phyloP scores from a whole-genome alignment of 306 rosid genomes.

The Cucumis cinereus region DNA sequence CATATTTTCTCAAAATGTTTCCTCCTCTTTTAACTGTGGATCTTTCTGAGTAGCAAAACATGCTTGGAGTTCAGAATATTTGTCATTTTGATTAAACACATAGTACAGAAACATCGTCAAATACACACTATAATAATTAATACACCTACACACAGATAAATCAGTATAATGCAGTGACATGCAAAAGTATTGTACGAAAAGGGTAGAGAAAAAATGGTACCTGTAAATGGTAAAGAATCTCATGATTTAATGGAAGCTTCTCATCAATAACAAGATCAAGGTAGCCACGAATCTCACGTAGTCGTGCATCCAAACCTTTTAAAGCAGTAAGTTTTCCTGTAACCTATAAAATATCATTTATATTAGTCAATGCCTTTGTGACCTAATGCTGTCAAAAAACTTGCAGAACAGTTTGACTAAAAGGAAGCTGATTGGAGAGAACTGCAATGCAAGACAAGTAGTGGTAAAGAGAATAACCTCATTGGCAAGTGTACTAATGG shows the following conservation, averaged over 20 bases:
- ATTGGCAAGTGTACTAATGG: slow-evolving; percentile 81
- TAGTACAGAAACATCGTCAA: not conserved
- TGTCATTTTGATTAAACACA: not conserved
- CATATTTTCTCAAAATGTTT: not conserved
- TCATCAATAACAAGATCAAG: slow-evolving; percentile 74
- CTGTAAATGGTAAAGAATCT: slow-evolving; percentile 86
- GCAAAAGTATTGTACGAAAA: no score
- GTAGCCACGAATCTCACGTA: slow-evolving; percentile 62
- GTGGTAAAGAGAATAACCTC: slow-evolving; percentile 29
- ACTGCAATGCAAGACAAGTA: not conserved
- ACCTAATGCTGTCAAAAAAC: not conserved
- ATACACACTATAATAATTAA: not conserved
- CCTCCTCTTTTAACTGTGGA: not conserved
- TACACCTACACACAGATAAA: not conserved
- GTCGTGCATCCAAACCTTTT: slow-evolving; percentile 81
- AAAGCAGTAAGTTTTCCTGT: slow-evolving; percentile 78
- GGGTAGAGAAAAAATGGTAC: slow-evolving; percentile 14
- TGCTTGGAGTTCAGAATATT: not conserved
- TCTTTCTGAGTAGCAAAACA: not conserved
- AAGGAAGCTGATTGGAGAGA: not conserved
- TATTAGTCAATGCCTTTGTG: not conserved
- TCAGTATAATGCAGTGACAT: not conserved
- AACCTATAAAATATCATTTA: slow-evolving; percentile 30
- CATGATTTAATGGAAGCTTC: slow-evolving; percentile 74
- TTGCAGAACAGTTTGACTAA: not conserved